These are phyloP conservation scores for Yamadazyma aaseri DNA, from an alignment of 1,139 yeast species.

Conservation along the genomic window DNA sequence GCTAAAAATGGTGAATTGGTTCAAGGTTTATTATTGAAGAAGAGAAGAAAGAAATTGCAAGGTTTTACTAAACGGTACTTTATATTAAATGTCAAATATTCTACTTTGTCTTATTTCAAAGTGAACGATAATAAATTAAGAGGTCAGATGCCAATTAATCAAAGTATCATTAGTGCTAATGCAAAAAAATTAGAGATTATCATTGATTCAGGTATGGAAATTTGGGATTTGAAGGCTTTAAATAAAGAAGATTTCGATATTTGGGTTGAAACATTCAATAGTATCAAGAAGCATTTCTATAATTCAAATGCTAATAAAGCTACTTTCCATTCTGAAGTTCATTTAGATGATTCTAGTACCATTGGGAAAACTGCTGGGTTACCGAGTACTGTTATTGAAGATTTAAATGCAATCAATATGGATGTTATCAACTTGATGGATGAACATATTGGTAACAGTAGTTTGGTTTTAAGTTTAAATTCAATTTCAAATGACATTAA, in stretches of 20 bases:
- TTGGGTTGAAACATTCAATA: conserved; percentile 80
- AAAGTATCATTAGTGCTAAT: conserved; percentile 80
- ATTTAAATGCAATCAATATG: conserved; percentile 19
- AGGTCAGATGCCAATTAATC: conserved; percentile 87
- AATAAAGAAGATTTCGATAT: conserved; percentile 64
- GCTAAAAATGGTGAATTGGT: conserved; percentile 60
- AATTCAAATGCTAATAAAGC: conserved; percentile 10
- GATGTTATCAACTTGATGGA: conserved; percentile 22
- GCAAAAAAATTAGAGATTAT: conserved; percentile 66
- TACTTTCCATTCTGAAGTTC: conserved; percentile 12
- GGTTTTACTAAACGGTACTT: conserved; percentile 87
- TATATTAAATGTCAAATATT: conserved; percentile 75
- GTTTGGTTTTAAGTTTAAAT: conserved; percentile 6
- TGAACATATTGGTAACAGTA: conserved; percentile 4
- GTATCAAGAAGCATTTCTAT: conserved; percentile 30
- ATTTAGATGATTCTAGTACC: conserved; percentile 11
- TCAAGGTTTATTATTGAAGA: conserved; percentile 74
- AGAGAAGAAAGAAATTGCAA: conserved; percentile 72
- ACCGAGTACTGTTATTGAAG: conserved; percentile 11
- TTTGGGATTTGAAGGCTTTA: conserved; percentile 82
- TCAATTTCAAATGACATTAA: conserved; percentile 20
- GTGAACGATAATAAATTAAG: conserved; percentile 69
- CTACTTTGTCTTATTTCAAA: conserved; percentile 78
- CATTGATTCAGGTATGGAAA: conserved; percentile 93
- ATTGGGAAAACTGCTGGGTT: conserved; percentile 1